Base-by-base conservation (phyloP, 495 filamentous ascomycete species). In the Penicillium mononematosum region DNA sequence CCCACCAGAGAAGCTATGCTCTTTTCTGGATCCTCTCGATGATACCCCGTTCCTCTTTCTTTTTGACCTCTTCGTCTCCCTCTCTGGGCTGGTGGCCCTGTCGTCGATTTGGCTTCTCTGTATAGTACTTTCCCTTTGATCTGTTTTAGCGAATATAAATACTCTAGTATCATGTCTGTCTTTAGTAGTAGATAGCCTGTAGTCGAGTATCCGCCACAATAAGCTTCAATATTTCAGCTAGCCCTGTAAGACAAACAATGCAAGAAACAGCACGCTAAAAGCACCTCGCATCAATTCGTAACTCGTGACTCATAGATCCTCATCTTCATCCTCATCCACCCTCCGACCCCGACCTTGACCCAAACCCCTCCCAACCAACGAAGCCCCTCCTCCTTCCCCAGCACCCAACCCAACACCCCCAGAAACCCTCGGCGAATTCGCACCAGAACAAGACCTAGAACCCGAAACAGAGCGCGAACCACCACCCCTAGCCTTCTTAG, bases 91-190 rank as follows among this genome's bases (percentile, higher is more conserved):
- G 24, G 29, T 41, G 43, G 42, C 19, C 50, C 49, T 53, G 45
- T 36, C 31, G 51, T 56, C 25, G 55, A 42, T 45, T 38, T 39
- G 48, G 44, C 43, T 39, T 59, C 49, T 61, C 44, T 67, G 61
- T 67, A 64, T 25, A 64, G 58, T 67, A 64, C 31, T 50, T 50
- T 57, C 34, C 45, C 44, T 55, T 20, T 58, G 22, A 20, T 48
- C 27, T n/a, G 6, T 43, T 59, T 66, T 63, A 63, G 63, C 60
- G 60, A 60, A 56, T 53, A 45, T 48, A 62, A 31, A 62, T 38
- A 48, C 20, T 43, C 3, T 50, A 42, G 41, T 52, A 46, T 29
- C 20, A 54, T 24, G 1, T 12, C 19, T 42, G 2, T 34, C 29
- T 36, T n/a, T 1, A 20, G 27, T 43, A 29, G 24, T 25, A 2